A percentile compares a stretch with the other conserved stretches of the same genome.
These are phyloP conservation scores for Talaromyces sp. DNA, from an alignment of 2,329 filamentous ascomycete species.

Conservation along the genomic window DNA sequence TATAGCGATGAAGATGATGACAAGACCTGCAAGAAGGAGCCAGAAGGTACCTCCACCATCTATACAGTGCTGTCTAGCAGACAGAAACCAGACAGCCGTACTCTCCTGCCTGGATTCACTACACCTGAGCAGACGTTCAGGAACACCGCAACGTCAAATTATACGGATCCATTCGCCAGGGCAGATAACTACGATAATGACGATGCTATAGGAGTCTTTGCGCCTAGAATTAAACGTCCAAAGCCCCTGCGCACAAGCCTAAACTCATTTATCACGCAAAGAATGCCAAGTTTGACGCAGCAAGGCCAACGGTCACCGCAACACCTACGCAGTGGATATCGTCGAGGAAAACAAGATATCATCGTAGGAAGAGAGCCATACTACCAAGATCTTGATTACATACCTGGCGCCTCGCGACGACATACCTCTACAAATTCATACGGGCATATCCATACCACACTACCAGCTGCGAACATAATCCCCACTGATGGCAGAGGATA, in stretches of 20 bases:
- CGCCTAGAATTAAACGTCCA: neutral
- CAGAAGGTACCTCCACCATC: neutral
- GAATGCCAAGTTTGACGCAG: neutral
- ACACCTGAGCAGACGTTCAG: neutral
- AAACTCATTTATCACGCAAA: neutral
- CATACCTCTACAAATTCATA: neutral
- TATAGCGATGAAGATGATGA: neutral
- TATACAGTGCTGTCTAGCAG: neutral
- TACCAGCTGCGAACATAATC: neutral
- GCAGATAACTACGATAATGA: neutral
- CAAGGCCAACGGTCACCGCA: slow-evolving; percentile 3
- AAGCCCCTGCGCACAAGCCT: neutral
- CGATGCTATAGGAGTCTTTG: neutral
- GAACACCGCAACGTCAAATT: neutral
- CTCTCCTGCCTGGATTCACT: neutral
- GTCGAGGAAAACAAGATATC: neutral
- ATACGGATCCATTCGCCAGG: neutral
- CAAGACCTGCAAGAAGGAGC: neutral
- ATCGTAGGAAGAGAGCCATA: neutral
- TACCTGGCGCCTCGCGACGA: neutral
- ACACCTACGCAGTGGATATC: neutral
- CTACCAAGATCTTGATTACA: neutral
- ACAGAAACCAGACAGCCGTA: neutral
- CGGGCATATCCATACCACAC: neutral
- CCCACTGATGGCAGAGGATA: neutral